Conservation (phyloP, 257 asterid species). For the Solanum pimpinellifolium region DNA sequence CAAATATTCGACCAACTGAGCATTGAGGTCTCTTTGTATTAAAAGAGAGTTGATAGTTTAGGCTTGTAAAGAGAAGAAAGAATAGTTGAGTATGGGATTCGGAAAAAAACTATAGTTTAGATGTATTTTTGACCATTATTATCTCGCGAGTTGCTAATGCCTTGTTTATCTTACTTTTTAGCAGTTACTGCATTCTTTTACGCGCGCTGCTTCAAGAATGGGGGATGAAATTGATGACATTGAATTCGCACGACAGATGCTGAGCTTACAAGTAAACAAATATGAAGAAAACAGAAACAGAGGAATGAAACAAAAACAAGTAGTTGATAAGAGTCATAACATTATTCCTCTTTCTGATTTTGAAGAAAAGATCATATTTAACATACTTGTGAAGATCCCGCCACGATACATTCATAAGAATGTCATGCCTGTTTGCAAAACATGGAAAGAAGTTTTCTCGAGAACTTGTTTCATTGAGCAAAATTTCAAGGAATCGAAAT, state of each 20-base stretch:
- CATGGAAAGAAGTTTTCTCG: not conserved
- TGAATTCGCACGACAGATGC: not conserved
- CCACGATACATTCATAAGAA: not conserved
- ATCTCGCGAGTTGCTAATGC: not conserved
- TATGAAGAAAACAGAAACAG: not conserved
- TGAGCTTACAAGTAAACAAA: not conserved
- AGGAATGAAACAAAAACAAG: not conserved
- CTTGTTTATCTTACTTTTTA: not conserved
- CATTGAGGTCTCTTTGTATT: not conserved
- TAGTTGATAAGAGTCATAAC: not conserved
- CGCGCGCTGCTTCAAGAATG: not conserved
- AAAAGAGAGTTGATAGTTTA: not conserved
- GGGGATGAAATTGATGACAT: not conserved
- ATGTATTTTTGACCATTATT: not conserved
- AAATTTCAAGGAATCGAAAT: not conserved
- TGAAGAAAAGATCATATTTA: not conserved
- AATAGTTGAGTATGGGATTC: not conserved
- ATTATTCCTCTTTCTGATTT: not conserved
- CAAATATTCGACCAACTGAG: not conserved
- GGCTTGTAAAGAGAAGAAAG: not conserved
- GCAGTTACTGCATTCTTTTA: not conserved
- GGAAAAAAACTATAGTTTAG: too few species aligned
- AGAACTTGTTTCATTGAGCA: not conserved
- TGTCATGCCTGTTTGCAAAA: not conserved
- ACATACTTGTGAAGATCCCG: constrained; percentile 2